Percentiles rank a stretch among this genome's conserved stretches.
phyloP scores from a whole-genome alignment of 805 yeast species.

The Helenozyma baotianmanensis region DNA sequence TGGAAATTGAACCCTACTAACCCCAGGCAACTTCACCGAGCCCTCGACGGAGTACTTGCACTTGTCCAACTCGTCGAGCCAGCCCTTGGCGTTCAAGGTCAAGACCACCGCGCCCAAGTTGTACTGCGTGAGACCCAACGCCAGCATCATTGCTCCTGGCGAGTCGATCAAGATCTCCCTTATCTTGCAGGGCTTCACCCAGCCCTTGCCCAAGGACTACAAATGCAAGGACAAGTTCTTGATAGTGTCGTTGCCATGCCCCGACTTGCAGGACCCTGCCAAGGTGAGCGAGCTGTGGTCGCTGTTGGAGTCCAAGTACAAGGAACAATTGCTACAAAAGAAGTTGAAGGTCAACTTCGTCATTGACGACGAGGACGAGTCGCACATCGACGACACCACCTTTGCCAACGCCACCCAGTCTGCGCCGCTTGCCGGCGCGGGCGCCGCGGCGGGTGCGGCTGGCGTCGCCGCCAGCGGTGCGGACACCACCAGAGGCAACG shows the following conservation, averaged over 20 bases:
- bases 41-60: constrained; percentile 61
- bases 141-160: constrained; percentile 75
- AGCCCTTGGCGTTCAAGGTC: constrained; percentile 83
- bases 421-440: constrained; percentile 12
- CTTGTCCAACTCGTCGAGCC: constrained; percentile 51
- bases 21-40: constrained; percentile 67
- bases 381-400: constrained; percentile 14
- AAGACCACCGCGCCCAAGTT: constrained; percentile 97
- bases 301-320: constrained; percentile 57
- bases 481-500: constrained; percentile 13
- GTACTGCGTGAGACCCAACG: constrained; percentile 95
- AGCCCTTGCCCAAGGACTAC: constrained; percentile 68
- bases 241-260: constrained; percentile 79
- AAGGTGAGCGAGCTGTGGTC: constrained; percentile 72
- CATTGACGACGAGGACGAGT: constrained; percentile 25
- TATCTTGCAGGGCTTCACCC: constrained; percentile 76
- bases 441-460: too few relatives aligned
- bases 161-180: constrained; percentile 68
- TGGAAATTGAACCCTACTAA: constrained; percentile 7
- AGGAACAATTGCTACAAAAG: constrained; percentile 53
- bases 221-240: constrained; percentile 91
- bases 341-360: constrained; percentile 62
- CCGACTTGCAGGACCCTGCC: constrained; percentile 50
- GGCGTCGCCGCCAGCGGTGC: constrained; percentile 11
- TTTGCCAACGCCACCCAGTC: constrained; percentile 19